These are phyloP conservation scores for Glycine soja DNA, from an alignment of 306 rosid species.

Conservation along the genomic window DNA sequence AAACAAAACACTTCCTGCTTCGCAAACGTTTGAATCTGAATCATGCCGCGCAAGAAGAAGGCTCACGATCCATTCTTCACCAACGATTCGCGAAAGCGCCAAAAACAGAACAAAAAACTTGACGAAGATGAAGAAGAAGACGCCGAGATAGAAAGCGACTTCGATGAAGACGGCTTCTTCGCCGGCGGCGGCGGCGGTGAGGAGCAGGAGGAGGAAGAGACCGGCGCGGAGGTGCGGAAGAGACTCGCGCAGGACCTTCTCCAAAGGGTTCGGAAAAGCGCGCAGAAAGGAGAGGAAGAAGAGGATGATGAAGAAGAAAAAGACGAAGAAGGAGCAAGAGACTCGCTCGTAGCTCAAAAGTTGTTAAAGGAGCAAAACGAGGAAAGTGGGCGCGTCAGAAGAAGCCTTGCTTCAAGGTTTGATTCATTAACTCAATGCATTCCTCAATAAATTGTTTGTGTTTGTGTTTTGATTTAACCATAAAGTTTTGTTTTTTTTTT, in stretches of 20 bases:
- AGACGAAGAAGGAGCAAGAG: conserved; percentile 64
- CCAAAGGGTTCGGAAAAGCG: conserved; percentile 53
- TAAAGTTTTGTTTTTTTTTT: neutral
- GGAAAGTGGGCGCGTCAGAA: conserved; percentile 83
- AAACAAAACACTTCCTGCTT: neutral
- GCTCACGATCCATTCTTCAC: conserved; percentile 65
- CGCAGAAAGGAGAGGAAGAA: conserved; percentile 40
- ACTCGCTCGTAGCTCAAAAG: conserved; percentile 72
- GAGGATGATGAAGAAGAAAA: conserved; percentile 45
- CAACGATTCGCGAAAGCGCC: conserved; percentile 65
- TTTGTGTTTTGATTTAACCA: neutral
- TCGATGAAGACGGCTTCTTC: conserved; percentile 56
- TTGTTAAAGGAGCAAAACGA: conserved; percentile 82
- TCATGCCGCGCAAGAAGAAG: conserved; percentile 64
- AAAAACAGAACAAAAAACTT: conserved; percentile 48
- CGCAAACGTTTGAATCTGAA: conserved; percentile 21
- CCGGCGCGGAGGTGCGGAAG: conserved; percentile 75
- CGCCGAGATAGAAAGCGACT: conserved; percentile 73
- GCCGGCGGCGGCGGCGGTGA: conserved; percentile 35
- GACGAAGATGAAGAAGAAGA: conserved; percentile 39
- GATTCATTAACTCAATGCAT: neutral
- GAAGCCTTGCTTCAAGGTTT: conserved; percentile 78
- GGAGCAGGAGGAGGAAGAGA: conserved; percentile 56
- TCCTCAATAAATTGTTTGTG: neutral
- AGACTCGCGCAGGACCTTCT: conserved; percentile 63